Conservation (phyloP, 208 protist genomes). For the Crithidia acanthocephali region DNA sequence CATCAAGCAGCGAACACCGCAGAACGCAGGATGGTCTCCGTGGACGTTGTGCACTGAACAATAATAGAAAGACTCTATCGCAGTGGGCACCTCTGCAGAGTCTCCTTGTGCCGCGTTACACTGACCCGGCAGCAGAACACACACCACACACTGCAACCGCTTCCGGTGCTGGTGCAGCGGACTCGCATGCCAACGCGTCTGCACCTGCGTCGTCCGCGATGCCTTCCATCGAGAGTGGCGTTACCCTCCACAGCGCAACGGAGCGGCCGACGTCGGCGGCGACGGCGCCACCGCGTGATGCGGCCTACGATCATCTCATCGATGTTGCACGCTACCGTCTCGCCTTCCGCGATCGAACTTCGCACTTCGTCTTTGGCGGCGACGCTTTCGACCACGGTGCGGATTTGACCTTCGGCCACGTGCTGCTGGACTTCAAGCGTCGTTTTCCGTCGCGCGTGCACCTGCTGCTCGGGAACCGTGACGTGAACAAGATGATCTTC, state of each 20-base stretch:
- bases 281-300: background rate
- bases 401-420: constrained; percentile 67
- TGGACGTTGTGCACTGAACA: too few species aligned
- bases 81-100: constrained; percentile 15
- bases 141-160: too few species aligned
- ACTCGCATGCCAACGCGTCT: too few species aligned
- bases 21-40: too few species aligned
- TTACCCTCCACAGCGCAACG: background rate
- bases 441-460: constrained; percentile 79
- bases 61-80: too few species aligned
- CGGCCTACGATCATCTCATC: constrained; percentile 16
- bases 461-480: constrained; percentile 91
- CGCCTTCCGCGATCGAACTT: constrained; percentile 45
- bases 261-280: background rate
- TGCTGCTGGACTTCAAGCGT: constrained; percentile 77
- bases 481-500: constrained; percentile 92
- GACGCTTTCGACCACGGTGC: constrained; percentile 89
- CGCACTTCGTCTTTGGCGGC: constrained; percentile 90
- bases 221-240: background rate
- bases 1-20: too few species aligned
- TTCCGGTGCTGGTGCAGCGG: too few species aligned
- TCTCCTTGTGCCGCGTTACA: background rate
- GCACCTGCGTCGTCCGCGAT: background rate
- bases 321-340: constrained; percentile 36
- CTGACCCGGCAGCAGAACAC: background rate